phyloP scores from a whole-genome alignment of 2,329 filamentous ascomycete genomes.

The Stenocarpella maydis region DNA sequence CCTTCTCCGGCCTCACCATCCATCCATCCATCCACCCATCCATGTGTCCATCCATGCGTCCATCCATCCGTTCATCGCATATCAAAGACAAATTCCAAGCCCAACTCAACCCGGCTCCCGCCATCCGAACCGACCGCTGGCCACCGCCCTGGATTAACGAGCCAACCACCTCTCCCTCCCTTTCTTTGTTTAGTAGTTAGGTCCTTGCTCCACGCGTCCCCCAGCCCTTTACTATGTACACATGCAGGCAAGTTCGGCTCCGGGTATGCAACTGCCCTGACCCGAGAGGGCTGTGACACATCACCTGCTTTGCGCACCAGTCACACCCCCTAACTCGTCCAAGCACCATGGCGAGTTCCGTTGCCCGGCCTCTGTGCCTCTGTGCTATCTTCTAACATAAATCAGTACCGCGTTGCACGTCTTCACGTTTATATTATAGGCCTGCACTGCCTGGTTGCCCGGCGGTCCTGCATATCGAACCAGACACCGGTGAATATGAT shows the following conservation, averaged over 20 bases:
- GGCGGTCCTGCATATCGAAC: neutral
- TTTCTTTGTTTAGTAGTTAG: neutral
- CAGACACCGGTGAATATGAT: neutral
- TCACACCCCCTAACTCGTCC: neutral
- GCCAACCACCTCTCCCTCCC: neutral
- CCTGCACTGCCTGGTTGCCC: too few species aligned
- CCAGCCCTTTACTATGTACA: conserved; percentile 3
- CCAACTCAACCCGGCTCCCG: neutral
- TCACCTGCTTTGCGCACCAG: neutral
- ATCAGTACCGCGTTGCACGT: neutral
- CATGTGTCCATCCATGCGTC: too few species aligned
- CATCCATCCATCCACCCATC: neutral
- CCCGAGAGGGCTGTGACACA: neutral
- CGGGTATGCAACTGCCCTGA: neutral
- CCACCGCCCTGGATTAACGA: neutral
- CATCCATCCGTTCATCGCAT: too few species aligned
- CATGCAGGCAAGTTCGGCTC: neutral
- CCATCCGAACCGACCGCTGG: neutral
- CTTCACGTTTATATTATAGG: neutral
- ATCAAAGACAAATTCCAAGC: neutral
- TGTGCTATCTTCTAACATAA: neutral
- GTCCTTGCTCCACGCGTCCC: neutral
- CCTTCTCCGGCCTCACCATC: neutral
- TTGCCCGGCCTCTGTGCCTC: neutral
- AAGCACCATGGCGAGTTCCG: neutral